Evolutionary conservation across 2,329 filamentous ascomycete species (phyloP).

Genomic region (Tetracladium maxilliforme): DNA sequence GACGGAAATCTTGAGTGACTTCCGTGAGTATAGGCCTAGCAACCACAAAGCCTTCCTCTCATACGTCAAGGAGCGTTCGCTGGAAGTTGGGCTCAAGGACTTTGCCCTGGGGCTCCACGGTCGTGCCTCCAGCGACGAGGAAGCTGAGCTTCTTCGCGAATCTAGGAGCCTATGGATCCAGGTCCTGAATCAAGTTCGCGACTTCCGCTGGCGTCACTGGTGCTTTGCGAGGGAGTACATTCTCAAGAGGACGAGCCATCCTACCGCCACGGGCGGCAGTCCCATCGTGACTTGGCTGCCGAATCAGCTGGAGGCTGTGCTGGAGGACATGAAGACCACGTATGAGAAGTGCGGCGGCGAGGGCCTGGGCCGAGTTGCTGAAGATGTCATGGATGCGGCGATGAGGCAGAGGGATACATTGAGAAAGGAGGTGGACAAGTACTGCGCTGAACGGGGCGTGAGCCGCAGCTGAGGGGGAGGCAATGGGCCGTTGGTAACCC

Average conservation of each 20-base stretch:
- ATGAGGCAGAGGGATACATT: constrained; percentile 49
- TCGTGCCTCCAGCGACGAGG: constrained; percentile 7
- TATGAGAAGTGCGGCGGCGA: constrained; percentile 32
- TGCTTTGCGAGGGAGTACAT: constrained; percentile 78
- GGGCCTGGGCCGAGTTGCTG: constrained; percentile 15
- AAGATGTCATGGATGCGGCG: constrained; percentile 54
- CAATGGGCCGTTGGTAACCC: too few species aligned
- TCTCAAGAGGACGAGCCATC: constrained; percentile 60
- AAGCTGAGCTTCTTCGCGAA: constrained; percentile 17
- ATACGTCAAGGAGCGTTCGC: constrained; percentile 42
- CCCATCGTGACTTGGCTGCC: constrained; percentile 77
- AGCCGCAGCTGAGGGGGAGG: too few species aligned
- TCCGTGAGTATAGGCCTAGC: constrained; percentile 75
- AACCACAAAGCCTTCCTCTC: constrained; percentile 79
- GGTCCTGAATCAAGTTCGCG: constrained; percentile 59
- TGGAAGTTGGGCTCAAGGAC: constrained; percentile 35
- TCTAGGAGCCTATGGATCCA: constrained; percentile 48
- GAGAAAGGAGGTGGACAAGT: constrained; percentile 61
- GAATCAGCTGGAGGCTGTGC: constrained; percentile 64
- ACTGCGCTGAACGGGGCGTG: constrained; percentile 49
- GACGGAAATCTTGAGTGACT: constrained; percentile 77
- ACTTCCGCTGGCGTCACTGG: constrained; percentile 77
- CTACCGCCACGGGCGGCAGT: constrained; percentile 66
- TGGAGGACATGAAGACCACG: constrained; percentile 53
- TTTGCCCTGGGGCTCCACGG: constrained; percentile 45